These are phyloP conservation scores for Acanthamoeba triangularis DNA, from an alignment of 208 protist genomes.

Conservation along the genomic window DNA sequence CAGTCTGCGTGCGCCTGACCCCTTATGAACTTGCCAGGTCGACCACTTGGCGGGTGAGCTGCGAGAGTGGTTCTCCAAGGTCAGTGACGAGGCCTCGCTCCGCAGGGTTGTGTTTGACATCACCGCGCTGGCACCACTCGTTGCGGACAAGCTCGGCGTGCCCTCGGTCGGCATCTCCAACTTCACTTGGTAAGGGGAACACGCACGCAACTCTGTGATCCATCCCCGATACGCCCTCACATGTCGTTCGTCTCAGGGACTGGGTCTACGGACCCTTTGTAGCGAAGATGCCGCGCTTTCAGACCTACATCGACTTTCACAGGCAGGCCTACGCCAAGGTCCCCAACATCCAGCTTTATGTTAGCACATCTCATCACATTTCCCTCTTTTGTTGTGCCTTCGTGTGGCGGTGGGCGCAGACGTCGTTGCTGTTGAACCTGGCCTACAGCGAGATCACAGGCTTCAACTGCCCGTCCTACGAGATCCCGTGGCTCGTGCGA, in stretches of 20 bases:
- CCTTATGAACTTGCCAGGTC: not conserved
- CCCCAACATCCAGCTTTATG: too few relatives aligned
- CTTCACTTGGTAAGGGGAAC: not conserved
- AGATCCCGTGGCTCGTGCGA: constrained; percentile 29
- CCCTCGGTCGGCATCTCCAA: constrained; percentile 39
- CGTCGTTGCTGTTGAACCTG: not conserved
- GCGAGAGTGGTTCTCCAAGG: not conserved
- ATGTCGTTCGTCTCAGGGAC: not conserved
- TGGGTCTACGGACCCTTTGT: constrained; percentile 44
- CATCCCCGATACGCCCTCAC: not conserved
- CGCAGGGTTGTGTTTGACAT: constrained; percentile 15
- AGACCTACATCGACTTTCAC: constrained; percentile 40
- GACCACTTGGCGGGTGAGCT: not conserved
- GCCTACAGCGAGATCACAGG: constrained; percentile 7
- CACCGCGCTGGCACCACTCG: constrained; percentile 3
- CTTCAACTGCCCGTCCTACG: not conserved
- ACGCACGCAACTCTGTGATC: not conserved
- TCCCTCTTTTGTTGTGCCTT: not conserved
- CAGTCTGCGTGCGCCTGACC: not conserved
- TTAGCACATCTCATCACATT: not conserved
- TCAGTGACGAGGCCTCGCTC: not conserved
- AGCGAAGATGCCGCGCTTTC: not conserved
- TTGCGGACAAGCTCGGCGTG: not conserved
- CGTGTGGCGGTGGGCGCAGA: not conserved
- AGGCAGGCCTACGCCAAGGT: constrained; percentile 20